Evolutionary conservation across 2,329 filamentous ascomycete species (phyloP), one percentile per base, ranked within the genome.

Genomic region (Ophiostoma piceae): DNA sequence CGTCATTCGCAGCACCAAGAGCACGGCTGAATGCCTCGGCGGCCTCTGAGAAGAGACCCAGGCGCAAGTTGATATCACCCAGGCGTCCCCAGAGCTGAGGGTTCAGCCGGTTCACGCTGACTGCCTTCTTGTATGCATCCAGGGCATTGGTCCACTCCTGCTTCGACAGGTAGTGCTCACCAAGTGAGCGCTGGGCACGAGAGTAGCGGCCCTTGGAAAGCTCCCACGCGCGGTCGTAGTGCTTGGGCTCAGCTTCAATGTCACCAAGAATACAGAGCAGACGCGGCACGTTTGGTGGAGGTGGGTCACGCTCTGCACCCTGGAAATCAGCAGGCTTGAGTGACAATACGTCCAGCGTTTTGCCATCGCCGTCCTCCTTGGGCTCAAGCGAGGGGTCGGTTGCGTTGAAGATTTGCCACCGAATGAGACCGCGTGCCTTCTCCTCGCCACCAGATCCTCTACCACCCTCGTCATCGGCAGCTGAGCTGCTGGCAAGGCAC

Each of bases 231-330:
- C 90, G 90, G 73, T 92, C 86, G 80, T 96, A 99, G 80, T 94
- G 87, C 11, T 80, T 78, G 0, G 90, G 84, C 11, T 95, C 86
- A 29, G 88, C 83, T 74, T 96, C 92, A 19, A 99, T 84, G 74
- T 99, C 95, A 22, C 94, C 95, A 0, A 99, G 82, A 70, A 99
- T 97, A 77, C 94, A 98, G 82, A 94, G 94, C 5, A 98, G 81
- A 0, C 95, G 87, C 0, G 95, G 91, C 1, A 94, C 92, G 76
- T 98, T 92, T 0, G 90, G 84, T 0, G 93, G 92, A 0, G 91
- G 81, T 0, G 92, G 90, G 4, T 85, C 80, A 1, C 89, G 83
- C 75, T 92, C 89, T 1, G 88, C 83, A 0, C 93, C 93, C 6
- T 76, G 75, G 73, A 83, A 87, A 67, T 83, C 80, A 16, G 81